These are phyloP conservation scores for Lonicera japonica DNA, from an alignment of 129 eudicot species.

Conservation along the genomic window DNA sequence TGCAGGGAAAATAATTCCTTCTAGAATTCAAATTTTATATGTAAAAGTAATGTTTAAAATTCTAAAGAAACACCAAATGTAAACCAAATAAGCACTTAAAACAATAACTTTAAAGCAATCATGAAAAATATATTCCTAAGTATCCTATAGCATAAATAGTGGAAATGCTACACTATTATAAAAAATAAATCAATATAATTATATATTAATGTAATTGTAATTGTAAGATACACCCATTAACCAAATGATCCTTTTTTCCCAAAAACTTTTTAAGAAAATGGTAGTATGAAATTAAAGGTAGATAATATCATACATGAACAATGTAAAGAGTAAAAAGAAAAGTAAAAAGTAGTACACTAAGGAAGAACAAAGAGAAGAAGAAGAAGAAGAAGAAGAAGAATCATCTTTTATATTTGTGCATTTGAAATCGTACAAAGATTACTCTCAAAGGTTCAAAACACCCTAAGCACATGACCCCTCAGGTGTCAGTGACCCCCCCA, in stretches of 20 bases:
- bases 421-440: conserved; percentile 25
- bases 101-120: no score
- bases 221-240: conserved; percentile 24
- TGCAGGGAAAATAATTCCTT: no score
- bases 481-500: conserved; percentile 33
- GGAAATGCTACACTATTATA: no score
- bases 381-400: conserved; percentile 38
- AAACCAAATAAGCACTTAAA: no score
- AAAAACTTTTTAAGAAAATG: conserved; percentile 8
- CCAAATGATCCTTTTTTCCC: neutral
- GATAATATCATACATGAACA: conserved; percentile 29
- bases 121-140: no score
- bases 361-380: neutral
- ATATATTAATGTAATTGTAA: conserved; percentile 8
- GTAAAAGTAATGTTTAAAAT: no score
- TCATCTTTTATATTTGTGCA: conserved; percentile 32
- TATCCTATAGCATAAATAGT: no score
- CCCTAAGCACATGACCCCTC: conserved; percentile 36
- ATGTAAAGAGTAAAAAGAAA: conserved; percentile 28
- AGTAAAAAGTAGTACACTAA: conserved; percentile 39
- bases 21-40: no score
- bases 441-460: conserved; percentile 17
- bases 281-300: conserved; percentile 6
- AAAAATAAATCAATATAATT: no score
- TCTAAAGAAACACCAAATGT: no score